These are phyloP conservation scores for Eucalyptus brandiana DNA, from an alignment of 345 rosid genomes.

Conservation along the genomic window DNA sequence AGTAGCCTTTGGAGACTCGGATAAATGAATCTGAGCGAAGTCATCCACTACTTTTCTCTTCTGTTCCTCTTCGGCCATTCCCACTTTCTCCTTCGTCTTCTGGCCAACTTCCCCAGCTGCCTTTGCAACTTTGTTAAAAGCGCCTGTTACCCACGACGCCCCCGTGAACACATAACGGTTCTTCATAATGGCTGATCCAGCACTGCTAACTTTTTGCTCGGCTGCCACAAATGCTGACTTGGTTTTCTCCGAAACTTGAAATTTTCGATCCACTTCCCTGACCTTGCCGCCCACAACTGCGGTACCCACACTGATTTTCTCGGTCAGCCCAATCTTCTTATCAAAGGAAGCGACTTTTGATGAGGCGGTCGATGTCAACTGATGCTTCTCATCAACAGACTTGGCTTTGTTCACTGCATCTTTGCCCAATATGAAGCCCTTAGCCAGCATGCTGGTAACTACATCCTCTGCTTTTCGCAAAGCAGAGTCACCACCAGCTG, in stretches of 20 bases:
- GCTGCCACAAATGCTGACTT: conserved; percentile 84
- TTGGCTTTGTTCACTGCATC: conserved; percentile 84
- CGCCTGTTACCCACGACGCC: conserved; percentile 79
- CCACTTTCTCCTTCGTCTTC: conserved; percentile 86
- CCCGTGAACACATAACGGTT: conserved; percentile 75
- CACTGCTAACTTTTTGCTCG: conserved; percentile 73
- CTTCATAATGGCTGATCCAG: conserved; percentile 92
- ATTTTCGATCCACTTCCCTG: conserved; percentile 88
- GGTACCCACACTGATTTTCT: conserved; percentile 73
- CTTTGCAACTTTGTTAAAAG: conserved; percentile 73
- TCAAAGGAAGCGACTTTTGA: conserved; percentile 81
- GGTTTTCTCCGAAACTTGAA: conserved; percentile 92
- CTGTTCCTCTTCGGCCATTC: conserved; percentile 64
- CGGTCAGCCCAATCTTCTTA: conserved; percentile 73
- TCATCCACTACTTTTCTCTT: conserved; percentile 84
- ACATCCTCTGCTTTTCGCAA: conserved; percentile 84
- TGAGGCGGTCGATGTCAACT: conserved; percentile 77
- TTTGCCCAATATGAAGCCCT: conserved; percentile 82
- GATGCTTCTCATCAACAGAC: conserved; percentile 83
- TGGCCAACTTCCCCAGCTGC: conserved; percentile 97
- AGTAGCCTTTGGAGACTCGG: conserved; percentile 64
- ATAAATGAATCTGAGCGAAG: conserved; percentile 68
- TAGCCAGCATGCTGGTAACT: conserved; percentile 86
- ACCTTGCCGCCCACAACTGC: conserved; percentile 70
- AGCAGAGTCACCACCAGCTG: conserved; percentile 57